phyloP scores from a whole-genome alignment of 2,329 filamentous ascomycete genomes.

The Aspergillus tamarii region DNA sequence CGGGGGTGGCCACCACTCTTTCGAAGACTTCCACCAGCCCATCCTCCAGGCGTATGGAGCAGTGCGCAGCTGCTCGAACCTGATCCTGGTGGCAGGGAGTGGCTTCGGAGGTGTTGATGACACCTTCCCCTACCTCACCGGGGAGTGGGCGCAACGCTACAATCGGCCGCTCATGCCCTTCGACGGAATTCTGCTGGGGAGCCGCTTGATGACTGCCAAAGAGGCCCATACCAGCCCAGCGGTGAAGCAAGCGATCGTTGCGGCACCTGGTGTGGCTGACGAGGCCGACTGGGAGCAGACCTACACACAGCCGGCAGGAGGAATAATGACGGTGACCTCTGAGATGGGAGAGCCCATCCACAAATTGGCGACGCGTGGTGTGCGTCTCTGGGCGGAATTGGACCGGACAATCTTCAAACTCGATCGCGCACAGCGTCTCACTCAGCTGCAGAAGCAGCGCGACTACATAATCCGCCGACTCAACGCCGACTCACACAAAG shows the following conservation, averaged over 20 bases:
- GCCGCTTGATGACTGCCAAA: constrained; percentile 91
- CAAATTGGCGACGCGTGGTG: constrained; percentile 95
- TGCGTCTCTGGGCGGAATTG: constrained; percentile 98
- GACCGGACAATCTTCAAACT: constrained; percentile 97
- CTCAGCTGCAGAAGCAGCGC: constrained; percentile 84
- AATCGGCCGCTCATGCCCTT: constrained; percentile 93
- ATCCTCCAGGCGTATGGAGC: constrained; percentile 88
- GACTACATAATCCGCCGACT: constrained; percentile 93
- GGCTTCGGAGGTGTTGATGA: constrained; percentile 88
- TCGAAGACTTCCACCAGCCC: constrained; percentile 91
- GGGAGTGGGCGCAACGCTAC: constrained; percentile 79
- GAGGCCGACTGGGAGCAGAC: constrained; percentile 81
- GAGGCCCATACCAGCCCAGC: constrained; percentile 84
- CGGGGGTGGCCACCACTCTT: constrained; percentile 90
- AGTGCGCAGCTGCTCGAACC: constrained; percentile 81
- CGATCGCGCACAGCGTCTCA: constrained; percentile 89
- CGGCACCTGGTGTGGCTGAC: constrained; percentile 81
- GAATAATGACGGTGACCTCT: constrained; percentile 93
- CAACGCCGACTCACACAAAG: constrained; percentile 95
- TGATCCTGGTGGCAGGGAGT: constrained; percentile 84
- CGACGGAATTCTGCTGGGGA: constrained; percentile 87
- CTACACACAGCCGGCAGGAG: constrained; percentile 87
- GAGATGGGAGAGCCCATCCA: constrained; percentile 99
- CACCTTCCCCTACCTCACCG: constrained; percentile 88
- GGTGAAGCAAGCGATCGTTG: constrained; percentile 88